These are phyloP conservation scores for Vanderwaltozyma polyspora DNA, from an alignment of 805 yeast genomes.

Conservation along the genomic window DNA sequence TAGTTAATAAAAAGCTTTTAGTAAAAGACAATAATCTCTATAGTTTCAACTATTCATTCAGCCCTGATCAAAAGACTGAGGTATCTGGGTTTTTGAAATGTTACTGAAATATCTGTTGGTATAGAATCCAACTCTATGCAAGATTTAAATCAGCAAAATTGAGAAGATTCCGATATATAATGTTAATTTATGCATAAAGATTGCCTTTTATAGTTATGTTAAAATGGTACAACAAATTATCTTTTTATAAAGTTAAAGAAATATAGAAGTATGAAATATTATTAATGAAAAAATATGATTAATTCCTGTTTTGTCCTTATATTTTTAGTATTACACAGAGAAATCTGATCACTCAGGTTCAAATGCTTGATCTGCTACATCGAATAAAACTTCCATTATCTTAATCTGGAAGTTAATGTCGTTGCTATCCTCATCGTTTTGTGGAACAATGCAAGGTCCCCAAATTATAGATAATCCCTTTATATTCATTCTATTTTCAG, in stretches of 20 bases:
- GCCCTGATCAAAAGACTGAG: not conserved
- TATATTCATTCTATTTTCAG: constrained; percentile 67
- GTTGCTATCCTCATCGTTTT: constrained; percentile 54
- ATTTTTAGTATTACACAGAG: too few species aligned
- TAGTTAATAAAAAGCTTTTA: too few species aligned
- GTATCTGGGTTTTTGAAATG: not conserved
- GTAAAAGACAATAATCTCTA: not conserved
- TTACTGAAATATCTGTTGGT: not conserved
- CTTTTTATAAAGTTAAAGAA: too few species aligned
- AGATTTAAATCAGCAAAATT: too few species aligned
- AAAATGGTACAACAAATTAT: too few species aligned
- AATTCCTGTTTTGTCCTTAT: too few species aligned
- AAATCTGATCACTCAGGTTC: constrained; percentile 44
- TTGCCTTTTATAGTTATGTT: too few species aligned
- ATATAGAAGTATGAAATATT: too few species aligned
- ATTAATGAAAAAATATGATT: too few species aligned
- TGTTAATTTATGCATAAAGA: too few species aligned
- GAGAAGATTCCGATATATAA: too few species aligned
- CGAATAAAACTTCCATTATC: constrained; percentile 74
- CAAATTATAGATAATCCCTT: constrained; percentile 80
- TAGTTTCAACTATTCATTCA: not conserved
- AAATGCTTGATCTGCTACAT: constrained; percentile 73
- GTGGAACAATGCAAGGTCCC: constrained; percentile 81
- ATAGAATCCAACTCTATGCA: too few species aligned
- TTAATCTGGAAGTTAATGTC: constrained; percentile 67